Percentiles rank a stretch among this genome's conserved stretches.
These are phyloP conservation scores for Colletotrichum chrysophilum DNA, from an alignment of 2,329 filamentous ascomycete species.

Conservation along the genomic window DNA sequence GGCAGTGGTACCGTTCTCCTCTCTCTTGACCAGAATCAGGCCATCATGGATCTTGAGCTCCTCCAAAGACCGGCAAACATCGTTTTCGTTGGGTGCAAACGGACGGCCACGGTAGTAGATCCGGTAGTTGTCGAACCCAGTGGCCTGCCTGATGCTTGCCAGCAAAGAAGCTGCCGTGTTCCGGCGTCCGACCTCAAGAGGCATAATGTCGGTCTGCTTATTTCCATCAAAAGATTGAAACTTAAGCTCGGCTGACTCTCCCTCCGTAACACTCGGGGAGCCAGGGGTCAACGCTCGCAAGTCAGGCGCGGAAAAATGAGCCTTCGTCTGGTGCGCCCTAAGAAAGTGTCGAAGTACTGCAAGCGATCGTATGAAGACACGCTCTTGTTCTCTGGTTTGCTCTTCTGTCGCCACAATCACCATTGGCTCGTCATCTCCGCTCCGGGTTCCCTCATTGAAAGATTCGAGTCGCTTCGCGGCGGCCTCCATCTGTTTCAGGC, in stretches of 20 bases:
- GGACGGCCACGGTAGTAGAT: slow-evolving; percentile 73
- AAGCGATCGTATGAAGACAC: slow-evolving; percentile 72
- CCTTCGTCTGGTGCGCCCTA: slow-evolving; percentile 65
- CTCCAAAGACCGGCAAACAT: slow-evolving; percentile 66
- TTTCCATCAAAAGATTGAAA: slow-evolving; percentile 76
- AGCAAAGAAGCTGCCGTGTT: slow-evolving; percentile 76
- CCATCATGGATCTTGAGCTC: slow-evolving; percentile 72
- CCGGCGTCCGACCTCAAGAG: slow-evolving; percentile 69
- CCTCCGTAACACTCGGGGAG: slow-evolving; percentile 58
- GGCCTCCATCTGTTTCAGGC: slow-evolving; percentile 70
- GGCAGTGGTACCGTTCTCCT: slow-evolving; percentile 50
- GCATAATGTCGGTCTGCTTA: slow-evolving; percentile 63
- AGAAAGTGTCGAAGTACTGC: slow-evolving; percentile 72
- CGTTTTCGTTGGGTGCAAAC: slow-evolving; percentile 65
- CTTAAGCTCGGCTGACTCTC: slow-evolving; percentile 69
- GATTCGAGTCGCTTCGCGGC: slow-evolving; percentile 64
- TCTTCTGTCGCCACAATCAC: slow-evolving; percentile 51
- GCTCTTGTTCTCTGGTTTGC: slow-evolving; percentile 59
- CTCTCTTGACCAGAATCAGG: slow-evolving; percentile 69
- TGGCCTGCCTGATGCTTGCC: slow-evolving; percentile 69
- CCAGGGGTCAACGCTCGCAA: slow-evolving; percentile 58
- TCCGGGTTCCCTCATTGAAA: slow-evolving; percentile 45
- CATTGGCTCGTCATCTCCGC: slow-evolving; percentile 58
- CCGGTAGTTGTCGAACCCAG: slow-evolving; percentile 78
- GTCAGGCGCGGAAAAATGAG: slow-evolving; percentile 65